Conservation (phyloP, 2,329 filamentous ascomycete species). For the Thielaviopsis musarum region DNA sequence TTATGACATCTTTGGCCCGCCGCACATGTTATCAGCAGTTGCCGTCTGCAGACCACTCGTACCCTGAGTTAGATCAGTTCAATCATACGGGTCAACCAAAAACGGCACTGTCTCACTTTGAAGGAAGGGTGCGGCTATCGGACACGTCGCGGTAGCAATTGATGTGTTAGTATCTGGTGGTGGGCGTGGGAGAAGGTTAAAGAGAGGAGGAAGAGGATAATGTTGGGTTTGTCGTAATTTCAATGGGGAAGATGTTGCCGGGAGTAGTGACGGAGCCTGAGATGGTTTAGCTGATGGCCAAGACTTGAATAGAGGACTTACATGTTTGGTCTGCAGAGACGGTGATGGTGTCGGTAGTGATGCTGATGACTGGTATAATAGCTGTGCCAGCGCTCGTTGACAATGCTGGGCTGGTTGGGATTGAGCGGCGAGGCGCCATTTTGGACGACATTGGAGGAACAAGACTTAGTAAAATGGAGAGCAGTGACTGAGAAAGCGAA, state of each 20-base stretch:
- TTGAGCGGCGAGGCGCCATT: conserved; percentile 8
- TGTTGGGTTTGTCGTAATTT: not conserved
- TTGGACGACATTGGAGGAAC: not conserved
- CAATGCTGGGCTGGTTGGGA: conserved; percentile 10
- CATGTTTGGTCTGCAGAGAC: not conserved
- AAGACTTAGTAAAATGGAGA: not conserved
- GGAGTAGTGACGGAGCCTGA: not conserved
- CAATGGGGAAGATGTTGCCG: not conserved
- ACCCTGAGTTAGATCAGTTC: conserved; percentile 15
- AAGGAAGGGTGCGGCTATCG: conserved; percentile 18
- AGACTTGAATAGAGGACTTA: not conserved
- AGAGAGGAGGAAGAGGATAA: not conserved
- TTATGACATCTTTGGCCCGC: conserved; percentile 19
- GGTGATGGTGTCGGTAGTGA: not conserved
- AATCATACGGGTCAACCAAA: conserved; percentile 18
- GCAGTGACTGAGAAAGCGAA: not conserved
- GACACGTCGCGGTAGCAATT: conserved; percentile 19
- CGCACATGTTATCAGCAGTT: conserved; percentile 18
- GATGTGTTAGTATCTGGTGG: conserved; percentile 17
- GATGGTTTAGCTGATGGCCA: not conserved
- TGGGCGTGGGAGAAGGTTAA: conserved; percentile 12
- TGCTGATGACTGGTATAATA: not conserved
- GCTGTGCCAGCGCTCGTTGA: conserved; percentile 12
- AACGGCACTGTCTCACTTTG: conserved; percentile 15
- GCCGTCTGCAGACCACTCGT: conserved; percentile 14